These are phyloP conservation scores for Wickerhamomyces strasburgensis DNA, from an alignment of 805 yeast genomes.

Conservation along the genomic window DNA sequence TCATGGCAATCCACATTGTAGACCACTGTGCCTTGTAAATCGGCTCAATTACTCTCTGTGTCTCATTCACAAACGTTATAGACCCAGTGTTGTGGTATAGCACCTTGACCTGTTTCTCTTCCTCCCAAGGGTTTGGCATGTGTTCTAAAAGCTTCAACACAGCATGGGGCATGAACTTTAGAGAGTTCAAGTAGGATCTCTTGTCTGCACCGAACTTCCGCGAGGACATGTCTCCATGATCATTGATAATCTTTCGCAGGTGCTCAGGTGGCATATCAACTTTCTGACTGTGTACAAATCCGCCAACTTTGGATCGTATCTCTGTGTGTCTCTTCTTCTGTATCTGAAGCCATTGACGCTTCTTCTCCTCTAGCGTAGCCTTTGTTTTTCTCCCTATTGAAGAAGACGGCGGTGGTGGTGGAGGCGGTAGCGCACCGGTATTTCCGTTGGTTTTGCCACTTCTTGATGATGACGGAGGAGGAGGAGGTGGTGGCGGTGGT, in stretches of 20 bases:
- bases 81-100: constrained; percentile 91
- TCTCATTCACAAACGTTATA: constrained; percentile 88
- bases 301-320: constrained; percentile 28
- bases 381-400: constrained; percentile 9
- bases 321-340: constrained; percentile 56
- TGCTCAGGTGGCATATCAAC: constrained; percentile 93
- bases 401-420: constrained; percentile 25
- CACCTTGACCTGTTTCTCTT: constrained; percentile 76
- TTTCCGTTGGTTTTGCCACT: no score
- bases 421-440: constrained; percentile 10
- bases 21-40: constrained; percentile 96
- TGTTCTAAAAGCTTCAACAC: constrained; percentile 82
- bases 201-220: constrained; percentile 78
- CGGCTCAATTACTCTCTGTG: constrained; percentile 88
- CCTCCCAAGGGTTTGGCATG: constrained; percentile 99
- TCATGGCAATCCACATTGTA: constrained; percentile 86
- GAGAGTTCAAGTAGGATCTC: constrained; percentile 81
- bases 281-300: constrained; percentile 55
- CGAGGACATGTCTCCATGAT: constrained; percentile 82
- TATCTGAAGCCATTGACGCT: constrained; percentile 54
- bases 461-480: constrained; percentile 12
- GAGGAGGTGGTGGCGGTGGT: constrained; percentile 27
- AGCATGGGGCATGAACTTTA: constrained; percentile 96
- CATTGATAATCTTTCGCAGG: constrained; percentile 73
- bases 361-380: constrained; percentile 39